Base-by-base conservation (phyloP, 1,284 basidiomycete genomes). In the Stygiomarasmius scandens region DNA sequence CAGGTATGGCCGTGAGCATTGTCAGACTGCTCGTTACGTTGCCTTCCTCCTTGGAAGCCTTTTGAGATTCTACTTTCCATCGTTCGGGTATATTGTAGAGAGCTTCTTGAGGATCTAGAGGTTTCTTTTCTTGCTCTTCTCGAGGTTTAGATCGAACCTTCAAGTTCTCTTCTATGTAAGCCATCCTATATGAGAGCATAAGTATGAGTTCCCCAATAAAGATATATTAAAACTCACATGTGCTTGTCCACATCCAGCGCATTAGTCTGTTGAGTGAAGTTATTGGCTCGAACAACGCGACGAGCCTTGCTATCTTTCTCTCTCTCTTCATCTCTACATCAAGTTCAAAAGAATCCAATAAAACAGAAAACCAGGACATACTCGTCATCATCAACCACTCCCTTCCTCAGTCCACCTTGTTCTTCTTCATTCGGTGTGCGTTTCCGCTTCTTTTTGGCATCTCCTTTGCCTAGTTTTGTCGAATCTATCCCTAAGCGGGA, bases 201-300 rank as follows among this genome's bases (percentile, higher is more conserved):
- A 20, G 12, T 6, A 10, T 16, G 19, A 19, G 32, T 34, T 56
- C 47, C 34, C 51, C 50, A 25, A 49, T 9, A 52, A 36, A 32
- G 43, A 29, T 22, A n/a, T 36, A 49, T 44, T 24, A 16, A 38
- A 24, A 71, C 90, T 47, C 58, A 96, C 96, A 98, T 98, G 69
- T 98, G 96, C 69, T 97, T 98, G 76, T 99, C 96, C 5, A 98
- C 95, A 68, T 98, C 96, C 11, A 98, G 81, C 1, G 88, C 87
- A 68, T 97, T 97, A 1, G 96, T 99, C 74, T 98, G 96, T 61
- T 94, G 91, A 0, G 96, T 98, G 70, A 99, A 98, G 75, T 98
- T 97, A 74, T 93, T 96, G 23, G 85, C 81, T 49, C 93, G 82
- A 3, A 98, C 86, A 4, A 87, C 86, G 56, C 89, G 80, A 54